Base-by-base conservation (phyloP, 2,329 filamentous ascomycete species). In the Ascosphaera acerosa region DNA sequence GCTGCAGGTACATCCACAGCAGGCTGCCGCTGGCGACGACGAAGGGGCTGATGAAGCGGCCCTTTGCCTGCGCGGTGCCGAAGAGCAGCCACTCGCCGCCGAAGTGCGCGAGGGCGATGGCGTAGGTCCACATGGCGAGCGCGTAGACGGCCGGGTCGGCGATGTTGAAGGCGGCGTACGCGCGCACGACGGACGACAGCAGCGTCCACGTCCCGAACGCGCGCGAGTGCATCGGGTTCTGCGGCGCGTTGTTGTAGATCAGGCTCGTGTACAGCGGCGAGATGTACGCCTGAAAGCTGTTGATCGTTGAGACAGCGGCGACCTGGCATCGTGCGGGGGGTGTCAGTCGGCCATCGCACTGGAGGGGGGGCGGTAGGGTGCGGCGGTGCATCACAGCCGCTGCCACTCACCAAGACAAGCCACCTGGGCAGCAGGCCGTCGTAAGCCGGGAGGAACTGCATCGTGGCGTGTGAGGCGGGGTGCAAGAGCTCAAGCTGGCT, bases 141-240 rank as follows among this genome's bases (percentile, higher is more conserved):
- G 87, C 66, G 51, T 89, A 92, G 33, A 82, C 59, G 28, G 65
- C 62, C 1, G 66, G 64, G 36, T 78, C 62, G 40, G 68, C 59
- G 38, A 90, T 67, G 50, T 89, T 62, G 55, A 89, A 90, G 19
- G 77, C 76, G 3, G 78, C 77, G 46, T 89, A 89, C 40, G 81
- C 56, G 32, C 82, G 68, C 28, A 90, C 63, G 31, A 90, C 57
- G 35, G 70, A 66, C 4, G 75, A 72, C 35, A 90, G 59, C 35
- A 84, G 62, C 0, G 82, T 89, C 72, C 81, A 92, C 18, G 77
- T 87, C 33, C 76, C 81, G 49, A 90, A 90, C 14, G 78, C 70
- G 38, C 78, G 71, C 16, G 71, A 71, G 7, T 70, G 72, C 18
- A 91, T 66, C 4, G 74, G 68, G 4, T 76, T 82, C 34, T 78